These are phyloP conservation scores for Pythium dissotocum DNA, from an alignment of 352 stramenopile species.

Conservation along the genomic window DNA sequence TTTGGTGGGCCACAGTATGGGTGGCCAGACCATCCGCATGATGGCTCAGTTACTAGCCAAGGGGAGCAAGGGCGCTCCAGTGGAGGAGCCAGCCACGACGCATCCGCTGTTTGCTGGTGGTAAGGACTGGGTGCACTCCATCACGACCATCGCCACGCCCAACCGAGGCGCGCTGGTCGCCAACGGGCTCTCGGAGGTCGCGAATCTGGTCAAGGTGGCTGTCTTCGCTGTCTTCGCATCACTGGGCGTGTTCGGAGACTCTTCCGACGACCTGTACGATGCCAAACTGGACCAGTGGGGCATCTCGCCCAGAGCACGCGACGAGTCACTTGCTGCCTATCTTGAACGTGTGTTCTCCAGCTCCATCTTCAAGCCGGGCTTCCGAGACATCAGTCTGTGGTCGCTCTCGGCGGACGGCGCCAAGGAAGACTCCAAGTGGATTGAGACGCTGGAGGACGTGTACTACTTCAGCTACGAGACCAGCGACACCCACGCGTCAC, in stretches of 20 bases:
- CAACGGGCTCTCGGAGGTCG: slow-evolving; percentile 45
- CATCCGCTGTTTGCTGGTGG: slow-evolving; percentile 46
- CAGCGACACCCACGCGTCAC: slow-evolving; percentile 39
- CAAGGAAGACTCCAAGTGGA: slow-evolving; percentile 42
- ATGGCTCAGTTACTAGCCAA: slow-evolving; percentile 53
- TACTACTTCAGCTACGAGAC: slow-evolving; percentile 60
- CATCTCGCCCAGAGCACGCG: slow-evolving; percentile 28
- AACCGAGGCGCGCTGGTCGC: slow-evolving; percentile 62
- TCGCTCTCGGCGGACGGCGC: slow-evolving; percentile 38
- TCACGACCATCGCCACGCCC: slow-evolving; percentile 58
- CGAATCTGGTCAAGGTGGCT: slow-evolving; percentile 40
- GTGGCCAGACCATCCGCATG: slow-evolving; percentile 71
- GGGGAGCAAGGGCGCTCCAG: slow-evolving; percentile 41
- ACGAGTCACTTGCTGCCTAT: slow-evolving; percentile 34
- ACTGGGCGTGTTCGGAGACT: slow-evolving; percentile 33
- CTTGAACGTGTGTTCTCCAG: slow-evolving; percentile 36
- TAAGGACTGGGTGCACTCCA: slow-evolving; percentile 59
- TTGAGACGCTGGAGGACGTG: slow-evolving; percentile 44
- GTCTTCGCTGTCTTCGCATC: slow-evolving; percentile 38
- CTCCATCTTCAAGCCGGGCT: slow-evolving; percentile 38
- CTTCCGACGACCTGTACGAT: slow-evolving; percentile 39
- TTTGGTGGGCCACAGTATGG: slow-evolving; percentile 72
- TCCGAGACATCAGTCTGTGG: slow-evolving; percentile 46
- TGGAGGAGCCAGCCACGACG: slow-evolving; percentile 33
- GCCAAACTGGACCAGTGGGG: slow-evolving; percentile 57